phyloP scores from a whole-genome alignment of 1,284 basidiomycete species.

The Afroboletus lepidellus region DNA sequence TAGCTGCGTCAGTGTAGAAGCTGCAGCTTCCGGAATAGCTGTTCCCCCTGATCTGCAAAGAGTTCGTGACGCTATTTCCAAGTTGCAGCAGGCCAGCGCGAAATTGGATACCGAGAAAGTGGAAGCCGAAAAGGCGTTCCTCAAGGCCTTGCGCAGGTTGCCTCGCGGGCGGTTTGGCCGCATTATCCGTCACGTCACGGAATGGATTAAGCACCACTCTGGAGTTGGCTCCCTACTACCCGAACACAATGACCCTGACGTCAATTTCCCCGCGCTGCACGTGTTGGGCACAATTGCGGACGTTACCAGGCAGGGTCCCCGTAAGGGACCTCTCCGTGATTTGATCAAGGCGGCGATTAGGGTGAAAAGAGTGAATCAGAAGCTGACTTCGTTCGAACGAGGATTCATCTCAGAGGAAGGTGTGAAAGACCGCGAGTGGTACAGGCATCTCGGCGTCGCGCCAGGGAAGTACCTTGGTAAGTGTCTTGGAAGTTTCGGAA shows the following conservation, averaged over 20 bases:
- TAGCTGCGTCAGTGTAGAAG: slow-evolving; percentile 44
- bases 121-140: slow-evolving; percentile 37
- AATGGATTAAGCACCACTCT: slow-evolving; percentile 34
- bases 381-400: slow-evolving; percentile 74
- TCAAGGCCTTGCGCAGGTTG: slow-evolving; percentile 35
- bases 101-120: slow-evolving; percentile 53
- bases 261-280: slow-evolving; percentile 9
- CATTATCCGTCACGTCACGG: slow-evolving; percentile 8
- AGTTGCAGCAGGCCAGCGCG: slow-evolving; percentile 51
- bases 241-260: background rate
- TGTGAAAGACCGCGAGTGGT: slow-evolving; percentile 82
- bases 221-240: slow-evolving; percentile 14
- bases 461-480: slow-evolving; percentile 87
- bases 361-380: slow-evolving; percentile 68
- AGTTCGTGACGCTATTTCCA: slow-evolving; percentile 49
- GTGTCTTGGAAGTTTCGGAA: slow-evolving; percentile 19
- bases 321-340: slow-evolving; percentile 26
- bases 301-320: background rate
- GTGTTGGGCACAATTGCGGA: slow-evolving; percentile 1
- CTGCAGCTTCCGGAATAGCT: slow-evolving; percentile 34
- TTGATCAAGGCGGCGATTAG: slow-evolving; percentile 63
- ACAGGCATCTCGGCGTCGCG: slow-evolving; percentile 81
- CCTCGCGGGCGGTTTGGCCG: background rate
- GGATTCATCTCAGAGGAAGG: slow-evolving; percentile 84
- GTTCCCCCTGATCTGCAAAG: slow-evolving; percentile 43